A percentile compares a stretch with the other conserved stretches of the same genome.
Conservation (phyloP, 225 moss, liverwort and hornwort genomes). For the Pseudisothecium myosuroides region DNA sequence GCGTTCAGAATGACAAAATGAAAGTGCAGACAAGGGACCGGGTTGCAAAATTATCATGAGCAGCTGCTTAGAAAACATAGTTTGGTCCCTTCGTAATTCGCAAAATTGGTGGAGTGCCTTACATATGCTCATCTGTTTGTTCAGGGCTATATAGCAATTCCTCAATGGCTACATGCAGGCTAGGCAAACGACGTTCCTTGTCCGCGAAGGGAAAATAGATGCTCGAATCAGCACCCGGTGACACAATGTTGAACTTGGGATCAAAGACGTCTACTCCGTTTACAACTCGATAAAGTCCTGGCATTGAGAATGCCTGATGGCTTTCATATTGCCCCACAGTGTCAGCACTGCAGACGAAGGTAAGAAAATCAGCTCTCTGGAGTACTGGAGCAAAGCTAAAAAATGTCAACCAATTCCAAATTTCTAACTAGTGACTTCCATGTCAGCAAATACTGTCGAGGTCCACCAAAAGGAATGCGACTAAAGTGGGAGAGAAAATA, state of each 20-base stretch:
- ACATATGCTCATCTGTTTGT: conserved; percentile 79
- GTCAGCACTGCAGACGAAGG: conserved; percentile 36
- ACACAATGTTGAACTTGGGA: conserved; percentile 91
- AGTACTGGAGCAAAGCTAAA: not conserved
- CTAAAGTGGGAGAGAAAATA: not conserved
- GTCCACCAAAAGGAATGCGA: not conserved
- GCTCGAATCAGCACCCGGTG: conserved; percentile 70
- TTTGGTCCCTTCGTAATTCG: not conserved
- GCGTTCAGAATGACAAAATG: not conserved
- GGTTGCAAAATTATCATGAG: not conserved
- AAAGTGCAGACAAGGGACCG: not conserved
- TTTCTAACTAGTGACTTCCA: not conserved
- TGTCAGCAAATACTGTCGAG: not conserved
- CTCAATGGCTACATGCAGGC: conserved; percentile 54
- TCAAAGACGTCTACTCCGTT: conserved; percentile 77
- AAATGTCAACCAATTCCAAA: not conserved
- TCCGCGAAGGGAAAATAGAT: conserved; percentile 65
- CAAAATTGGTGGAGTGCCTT: not conserved
- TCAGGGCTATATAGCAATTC: conserved; percentile 50
- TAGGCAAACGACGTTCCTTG: conserved; percentile 55
- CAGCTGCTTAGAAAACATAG: not conserved
- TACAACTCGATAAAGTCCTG: conserved; percentile 80
- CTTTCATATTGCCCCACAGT: conserved; percentile 86
- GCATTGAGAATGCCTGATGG: conserved; percentile 72
- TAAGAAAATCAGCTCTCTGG: not conserved